Evolutionary conservation across 2,329 filamentous ascomycete genomes (phyloP).

Genomic region (Teratosphaeria gauchensis): DNA sequence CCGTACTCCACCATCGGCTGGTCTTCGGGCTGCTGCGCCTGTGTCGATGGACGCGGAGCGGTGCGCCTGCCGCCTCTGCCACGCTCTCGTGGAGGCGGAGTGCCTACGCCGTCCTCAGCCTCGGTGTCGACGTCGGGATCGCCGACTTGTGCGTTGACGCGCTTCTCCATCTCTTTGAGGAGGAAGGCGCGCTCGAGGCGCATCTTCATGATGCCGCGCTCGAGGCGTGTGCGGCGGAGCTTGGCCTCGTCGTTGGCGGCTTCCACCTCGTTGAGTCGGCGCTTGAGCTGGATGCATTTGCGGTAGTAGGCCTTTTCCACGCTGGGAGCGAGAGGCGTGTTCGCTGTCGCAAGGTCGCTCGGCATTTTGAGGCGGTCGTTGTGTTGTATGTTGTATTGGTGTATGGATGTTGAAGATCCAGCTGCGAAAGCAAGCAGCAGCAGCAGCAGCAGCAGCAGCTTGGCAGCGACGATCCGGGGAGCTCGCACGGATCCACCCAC

Average conservation of each 20-base stretch:
- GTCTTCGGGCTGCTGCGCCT: background rate
- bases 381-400: background rate
- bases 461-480: background rate
- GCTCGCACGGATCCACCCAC: background rate
- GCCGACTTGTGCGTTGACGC: background rate
- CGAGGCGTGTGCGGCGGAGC: constrained; percentile 66
- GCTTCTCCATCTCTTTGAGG: constrained; percentile 34
- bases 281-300: constrained; percentile 92
- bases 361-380: background rate
- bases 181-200: constrained; percentile 67
- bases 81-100: background rate
- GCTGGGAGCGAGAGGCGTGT: constrained; percentile 61
- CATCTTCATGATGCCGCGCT: constrained; percentile 83
- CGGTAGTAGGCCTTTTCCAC: constrained; percentile 92
- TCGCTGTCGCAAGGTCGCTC: constrained; percentile 10
- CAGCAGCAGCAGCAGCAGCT: no score
- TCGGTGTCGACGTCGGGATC: background rate
- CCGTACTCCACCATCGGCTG: background rate
- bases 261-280: constrained; percentile 84
- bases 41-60: constrained; percentile 8
- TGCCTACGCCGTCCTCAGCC: background rate
- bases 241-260: constrained; percentile 79
- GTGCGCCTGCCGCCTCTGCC: constrained; percentile 10
- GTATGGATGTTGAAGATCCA: background rate
- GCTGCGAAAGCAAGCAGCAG: background rate